phyloP scores from a whole-genome alignment of 345 rosid species.

The Ricinus communis region DNA sequence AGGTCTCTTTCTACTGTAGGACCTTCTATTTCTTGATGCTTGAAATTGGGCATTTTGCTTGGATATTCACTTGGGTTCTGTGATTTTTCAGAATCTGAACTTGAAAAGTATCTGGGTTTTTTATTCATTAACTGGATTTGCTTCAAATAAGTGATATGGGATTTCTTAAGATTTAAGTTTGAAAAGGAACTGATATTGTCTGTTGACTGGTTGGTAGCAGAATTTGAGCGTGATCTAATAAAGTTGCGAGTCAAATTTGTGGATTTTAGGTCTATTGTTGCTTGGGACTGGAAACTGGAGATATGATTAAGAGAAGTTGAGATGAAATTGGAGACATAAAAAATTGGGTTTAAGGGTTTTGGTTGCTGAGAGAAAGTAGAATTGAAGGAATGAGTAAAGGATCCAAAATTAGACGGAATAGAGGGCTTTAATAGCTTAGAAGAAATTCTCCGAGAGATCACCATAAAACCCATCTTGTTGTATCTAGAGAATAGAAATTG shows the following conservation, averaged over 20 bases:
- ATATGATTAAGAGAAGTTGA: not conserved
- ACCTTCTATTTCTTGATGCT: slow-evolving; percentile 95
- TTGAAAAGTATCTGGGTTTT: slow-evolving; percentile 47
- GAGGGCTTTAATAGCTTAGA: slow-evolving; percentile 7
- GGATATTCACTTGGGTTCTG: slow-evolving; percentile 28
- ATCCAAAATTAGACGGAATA: not conserved
- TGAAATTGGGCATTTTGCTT: slow-evolving; percentile 57
- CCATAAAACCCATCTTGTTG: not conserved
- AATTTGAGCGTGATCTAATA: not conserved
- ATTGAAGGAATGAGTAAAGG: not conserved
- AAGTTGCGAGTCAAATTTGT: not conserved
- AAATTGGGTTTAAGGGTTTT: not conserved
- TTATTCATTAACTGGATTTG: slow-evolving; percentile 17
- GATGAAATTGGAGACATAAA: too few relatives aligned
- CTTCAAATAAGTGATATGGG: not conserved
- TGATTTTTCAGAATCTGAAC: slow-evolving; percentile 34
- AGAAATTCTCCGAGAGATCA: slow-evolving; percentile 10
- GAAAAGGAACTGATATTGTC: not conserved
- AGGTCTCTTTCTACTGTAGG: slow-evolving; percentile 87
- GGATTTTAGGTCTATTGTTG: not conserved
- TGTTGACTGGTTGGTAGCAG: not conserved
- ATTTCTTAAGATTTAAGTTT: not conserved
- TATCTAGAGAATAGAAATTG: too few relatives aligned
- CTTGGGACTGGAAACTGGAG: not conserved
- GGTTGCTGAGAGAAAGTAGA: not conserved